These are phyloP conservation scores for Codiaeum variegatum DNA, from an alignment of 441 rosid genomes.

Conservation along the genomic window DNA sequence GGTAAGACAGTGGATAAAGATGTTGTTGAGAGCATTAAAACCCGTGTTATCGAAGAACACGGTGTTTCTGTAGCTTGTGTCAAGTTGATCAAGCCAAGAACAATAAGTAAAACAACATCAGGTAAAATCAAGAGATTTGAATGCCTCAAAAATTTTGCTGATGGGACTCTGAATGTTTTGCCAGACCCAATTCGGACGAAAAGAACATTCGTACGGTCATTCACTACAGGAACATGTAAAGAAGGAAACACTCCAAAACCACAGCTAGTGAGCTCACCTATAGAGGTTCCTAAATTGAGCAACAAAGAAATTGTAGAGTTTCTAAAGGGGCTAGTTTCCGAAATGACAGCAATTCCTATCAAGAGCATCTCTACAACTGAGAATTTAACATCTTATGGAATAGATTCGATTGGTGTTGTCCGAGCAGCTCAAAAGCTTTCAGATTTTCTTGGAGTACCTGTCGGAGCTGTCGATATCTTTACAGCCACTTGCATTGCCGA, in stretches of 20 bases:
- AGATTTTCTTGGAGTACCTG: constrained; percentile 58
- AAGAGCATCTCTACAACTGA: constrained; percentile 46
- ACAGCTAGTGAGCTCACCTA: constrained; percentile 30
- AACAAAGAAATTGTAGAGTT: constrained; percentile 49
- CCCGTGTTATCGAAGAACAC: constrained; percentile 57
- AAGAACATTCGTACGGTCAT: constrained; percentile 37
- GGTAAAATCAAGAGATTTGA: constrained; percentile 79
- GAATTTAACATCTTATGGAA: constrained; percentile 58
- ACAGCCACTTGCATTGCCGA: constrained; percentile 64
- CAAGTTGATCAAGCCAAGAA: constrained; percentile 59
- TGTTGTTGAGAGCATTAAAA: constrained; percentile 37
- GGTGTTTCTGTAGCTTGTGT: constrained; percentile 51
- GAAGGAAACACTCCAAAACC: constrained; percentile 45
- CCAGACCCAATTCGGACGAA: constrained; percentile 38
- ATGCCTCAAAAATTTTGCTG: constrained; percentile 58
- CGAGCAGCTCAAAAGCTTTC: constrained; percentile 74
- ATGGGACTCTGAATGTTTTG: constrained; percentile 43
- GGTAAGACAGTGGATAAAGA: constrained; percentile 42
- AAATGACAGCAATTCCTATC: constrained; percentile 47
- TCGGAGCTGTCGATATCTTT: constrained; percentile 73
- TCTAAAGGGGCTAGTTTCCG: constrained; percentile 45
- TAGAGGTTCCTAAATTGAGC: constrained; percentile 26
- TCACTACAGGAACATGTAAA: constrained; percentile 50
- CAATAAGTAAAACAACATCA: constrained; percentile 65
- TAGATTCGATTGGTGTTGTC: constrained; percentile 73